Base-by-base conservation (phyloP, 495 filamentous ascomycete genomes). In the Podospora comata region DNA sequence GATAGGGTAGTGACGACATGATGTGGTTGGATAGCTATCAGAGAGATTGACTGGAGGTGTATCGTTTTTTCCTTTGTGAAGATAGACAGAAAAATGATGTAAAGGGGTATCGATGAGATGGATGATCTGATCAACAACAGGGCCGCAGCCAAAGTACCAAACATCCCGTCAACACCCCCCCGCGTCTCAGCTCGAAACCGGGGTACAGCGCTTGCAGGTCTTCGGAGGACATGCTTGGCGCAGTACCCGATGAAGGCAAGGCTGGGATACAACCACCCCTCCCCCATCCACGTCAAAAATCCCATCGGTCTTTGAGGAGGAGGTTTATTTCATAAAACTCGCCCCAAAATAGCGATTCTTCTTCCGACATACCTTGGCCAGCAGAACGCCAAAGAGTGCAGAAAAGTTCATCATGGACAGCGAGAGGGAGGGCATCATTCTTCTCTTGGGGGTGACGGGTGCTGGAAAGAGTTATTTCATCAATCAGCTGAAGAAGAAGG, bases 381-480 rank as follows among this genome's bases (percentile, higher is more conserved):
- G 39, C 9, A 16, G 13, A 16, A 11, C 39, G 13, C 13, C 13
- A 48, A 0, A 39, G 34, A 32, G 39, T 16, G 2, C 13, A 48
- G 13, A 3, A 16, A 9, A 20, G 6, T 13, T 16, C 26, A n/a
- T 39, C 61, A 63, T 58, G 23, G 23, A 19, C 11, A 48, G 27
- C 18, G 19, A 28, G 30, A 63, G 11, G 11, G 68, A 72, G 3
- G 67, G 65, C 19, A 75, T 80, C 28, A 71, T 81, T 48, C 60
- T 78, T 0, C 65, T 81, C 6, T 75, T 82, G 74, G 79, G 80
- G 15, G 69, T 74, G 1, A 80, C 79, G 5, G 80, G 80, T 1
- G 64, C 71, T 27, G 80, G 80, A 9, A 82, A 82, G 64, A 80
- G 75, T 64, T 71, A 70, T 30, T 80, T 80, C 66, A 75, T 82